Conservation (phyloP, 139 green algal species). For the Chlamydomonas sp. region DNA sequence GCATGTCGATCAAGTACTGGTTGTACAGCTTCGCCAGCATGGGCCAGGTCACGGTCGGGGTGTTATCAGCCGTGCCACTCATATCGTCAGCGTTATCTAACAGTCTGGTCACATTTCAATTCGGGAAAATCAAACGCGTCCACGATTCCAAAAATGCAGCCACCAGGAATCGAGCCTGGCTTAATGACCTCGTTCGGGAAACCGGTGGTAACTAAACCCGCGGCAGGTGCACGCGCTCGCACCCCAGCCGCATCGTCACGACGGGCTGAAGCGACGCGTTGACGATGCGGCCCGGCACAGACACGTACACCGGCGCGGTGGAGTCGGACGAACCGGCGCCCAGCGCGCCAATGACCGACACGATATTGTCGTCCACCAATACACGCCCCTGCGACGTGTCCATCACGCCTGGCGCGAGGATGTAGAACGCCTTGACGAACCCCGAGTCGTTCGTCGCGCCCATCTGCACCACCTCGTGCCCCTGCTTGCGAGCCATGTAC, state of each 20-base stretch:
- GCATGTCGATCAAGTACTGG: not conserved
- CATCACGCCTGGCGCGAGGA: constrained; percentile 8
- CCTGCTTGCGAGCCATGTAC: constrained; percentile 3
- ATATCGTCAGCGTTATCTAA: too few relatives aligned
- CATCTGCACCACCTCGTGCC: constrained; percentile 10
- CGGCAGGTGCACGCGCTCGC: too few relatives aligned
- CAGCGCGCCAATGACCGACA: not conserved
- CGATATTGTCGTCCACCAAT: not conserved
- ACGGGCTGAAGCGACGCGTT: constrained; percentile 14
- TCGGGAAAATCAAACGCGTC: too few relatives aligned
- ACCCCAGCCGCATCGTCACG: constrained; percentile 1
- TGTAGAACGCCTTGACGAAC: constrained; percentile 9
- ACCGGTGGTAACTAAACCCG: too few relatives aligned
- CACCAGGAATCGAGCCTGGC: too few relatives aligned
- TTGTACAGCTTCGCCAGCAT: too few relatives aligned
- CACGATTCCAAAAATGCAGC: too few relatives aligned
- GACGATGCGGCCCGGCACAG: not conserved
- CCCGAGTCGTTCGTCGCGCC: not conserved
- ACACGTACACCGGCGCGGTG: not conserved
- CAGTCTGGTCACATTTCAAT: too few relatives aligned
- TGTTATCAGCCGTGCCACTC: too few relatives aligned
- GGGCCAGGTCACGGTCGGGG: too few relatives aligned
- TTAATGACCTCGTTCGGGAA: too few relatives aligned
- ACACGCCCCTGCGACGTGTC: not conserved
- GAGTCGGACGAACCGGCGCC: not conserved